A percentile compares a stretch with the other conserved stretches of the same genome.
These are phyloP conservation scores for Populus simonii DNA, from an alignment of 345 rosid genomes.

Conservation along the genomic window DNA sequence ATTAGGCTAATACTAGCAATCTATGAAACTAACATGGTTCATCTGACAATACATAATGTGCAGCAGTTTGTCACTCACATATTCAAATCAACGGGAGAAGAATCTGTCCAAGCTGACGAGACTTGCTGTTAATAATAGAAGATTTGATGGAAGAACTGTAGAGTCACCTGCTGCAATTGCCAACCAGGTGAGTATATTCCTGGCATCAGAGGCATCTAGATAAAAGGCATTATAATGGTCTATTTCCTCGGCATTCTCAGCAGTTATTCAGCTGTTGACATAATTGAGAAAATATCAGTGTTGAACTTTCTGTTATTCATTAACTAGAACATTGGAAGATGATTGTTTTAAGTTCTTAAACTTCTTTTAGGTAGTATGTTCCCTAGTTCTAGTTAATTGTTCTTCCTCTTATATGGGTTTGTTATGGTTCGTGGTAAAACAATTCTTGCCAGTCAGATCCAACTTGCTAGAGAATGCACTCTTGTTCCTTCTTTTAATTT, in stretches of 20 bases:
- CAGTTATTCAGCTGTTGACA: not conserved
- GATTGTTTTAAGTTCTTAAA: too few species aligned
- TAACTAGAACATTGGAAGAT: too few species aligned
- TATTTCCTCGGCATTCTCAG: not conserved
- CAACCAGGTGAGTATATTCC: conserved; percentile 55
- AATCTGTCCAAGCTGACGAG: conserved; percentile 65
- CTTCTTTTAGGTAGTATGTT: too few species aligned
- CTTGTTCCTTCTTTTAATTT: not conserved
- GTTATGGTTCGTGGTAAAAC: not conserved
- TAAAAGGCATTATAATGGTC: not conserved
- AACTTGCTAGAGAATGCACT: not conserved
- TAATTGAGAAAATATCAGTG: not conserved
- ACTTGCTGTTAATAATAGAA: conserved; percentile 70
- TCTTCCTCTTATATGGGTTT: not conserved
- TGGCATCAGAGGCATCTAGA: not conserved
- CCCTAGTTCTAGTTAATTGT: not conserved
- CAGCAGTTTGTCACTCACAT: conserved; percentile 69
- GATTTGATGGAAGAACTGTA: conserved; percentile 65
- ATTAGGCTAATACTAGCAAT: not conserved
- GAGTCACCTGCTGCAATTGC: conserved; percentile 65
- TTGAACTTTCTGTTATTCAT: not conserved
- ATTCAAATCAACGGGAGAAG: conserved; percentile 66
- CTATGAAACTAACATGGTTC: conserved; percentile 1
- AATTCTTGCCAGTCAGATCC: not conserved
- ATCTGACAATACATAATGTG: conserved; percentile 7